Evolutionary conservation across 1,284 basidiomycete species (phyloP), one percentile per base, ranked within the genome.

Genomic region (Leccinum subfulvum): DNA sequence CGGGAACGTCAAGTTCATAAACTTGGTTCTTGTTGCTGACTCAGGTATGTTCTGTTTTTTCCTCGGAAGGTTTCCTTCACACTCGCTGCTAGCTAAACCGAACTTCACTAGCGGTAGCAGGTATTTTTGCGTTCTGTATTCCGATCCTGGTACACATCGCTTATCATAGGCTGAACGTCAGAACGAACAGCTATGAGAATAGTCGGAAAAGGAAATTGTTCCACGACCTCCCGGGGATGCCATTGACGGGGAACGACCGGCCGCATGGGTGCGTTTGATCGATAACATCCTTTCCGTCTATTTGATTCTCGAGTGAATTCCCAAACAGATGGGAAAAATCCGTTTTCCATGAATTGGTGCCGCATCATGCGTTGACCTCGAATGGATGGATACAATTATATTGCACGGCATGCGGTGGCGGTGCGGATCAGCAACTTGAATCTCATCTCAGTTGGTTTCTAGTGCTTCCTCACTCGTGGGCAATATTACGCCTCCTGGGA

Each of bases 401-500:
- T 82, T 33, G 81, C 80, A 14, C 73, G 84, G 60, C 82, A 82
- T 70, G 79, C 76, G 10, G 81, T 84, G 54, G 85, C 84, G 7
- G 74, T 77, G 66, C 65, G 58, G 56, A 67, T 71, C 66, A 53
- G 56, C 62, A 23, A 65, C n/a, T n/a, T n/a, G n/a, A n/a, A n/a
- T 68, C 65, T 62, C 70, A 65, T 64, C 73, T 71, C 71, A 72
- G 71, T 70, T 72, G 63, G 63, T 65, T 66, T 33, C 35, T 66
- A 71, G 68, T 82, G 80, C 67, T 84, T 81, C 71, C 71, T 84
- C 21, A 81, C 80, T 9, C 75, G 82, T 55, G 82, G 82, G 16
- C 82, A 84, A 67, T 80, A 81, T 66, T 83, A 84, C 72, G 80
- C 84, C 65, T 79, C 78, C 8, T 85, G 81, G 82, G 84, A 84